Evolutionary conservation across 768 basidiomycete species (phyloP).

Genomic region (Mrakia gelida): DNA sequence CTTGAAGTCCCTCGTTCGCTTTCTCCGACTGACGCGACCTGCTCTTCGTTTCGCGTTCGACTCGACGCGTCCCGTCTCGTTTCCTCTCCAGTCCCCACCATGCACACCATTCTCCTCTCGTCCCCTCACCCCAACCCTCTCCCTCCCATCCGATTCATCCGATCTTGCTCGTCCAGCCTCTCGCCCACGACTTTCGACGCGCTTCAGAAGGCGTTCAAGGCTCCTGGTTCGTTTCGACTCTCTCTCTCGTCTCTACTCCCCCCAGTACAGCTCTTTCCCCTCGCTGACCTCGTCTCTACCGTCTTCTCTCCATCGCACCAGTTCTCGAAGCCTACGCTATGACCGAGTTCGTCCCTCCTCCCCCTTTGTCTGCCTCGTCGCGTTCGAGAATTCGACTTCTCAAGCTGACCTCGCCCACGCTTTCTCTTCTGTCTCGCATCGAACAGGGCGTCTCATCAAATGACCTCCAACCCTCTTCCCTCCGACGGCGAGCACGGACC

Average conservation of each 20-base stretch:
- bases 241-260: background rate
- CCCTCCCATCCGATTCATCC: slow-evolving; percentile 45
- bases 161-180: slow-evolving; percentile 53
- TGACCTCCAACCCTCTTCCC: slow-evolving; percentile 37
- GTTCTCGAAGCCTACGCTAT: slow-evolving; percentile 62
- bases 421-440: background rate
- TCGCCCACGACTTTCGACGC: slow-evolving; percentile 54
- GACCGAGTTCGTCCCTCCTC: slow-evolving; percentile 40
- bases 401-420: background rate
- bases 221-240: slow-evolving; percentile 36
- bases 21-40: background rate
- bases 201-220: slow-evolving; percentile 53
- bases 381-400: background rate
- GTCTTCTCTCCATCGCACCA: slow-evolving; percentile 17
- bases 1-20: background rate
- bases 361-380: background rate
- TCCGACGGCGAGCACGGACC: slow-evolving; percentile 39
- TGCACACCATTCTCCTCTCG: slow-evolving; percentile 44
- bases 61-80: too few species aligned
- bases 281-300: slow-evolving; percentile 3
- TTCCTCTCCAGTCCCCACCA: slow-evolving; percentile 41
- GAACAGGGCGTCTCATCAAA: slow-evolving; percentile 41
- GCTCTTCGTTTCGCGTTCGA: background rate
- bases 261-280: too few species aligned
- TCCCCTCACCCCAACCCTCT: slow-evolving; percentile 41